Percentiles rank a stretch among this genome's conserved stretches.
phyloP scores from a whole-genome alignment of 2,329 filamentous ascomycete genomes.

The Neobulgaria alba region DNA sequence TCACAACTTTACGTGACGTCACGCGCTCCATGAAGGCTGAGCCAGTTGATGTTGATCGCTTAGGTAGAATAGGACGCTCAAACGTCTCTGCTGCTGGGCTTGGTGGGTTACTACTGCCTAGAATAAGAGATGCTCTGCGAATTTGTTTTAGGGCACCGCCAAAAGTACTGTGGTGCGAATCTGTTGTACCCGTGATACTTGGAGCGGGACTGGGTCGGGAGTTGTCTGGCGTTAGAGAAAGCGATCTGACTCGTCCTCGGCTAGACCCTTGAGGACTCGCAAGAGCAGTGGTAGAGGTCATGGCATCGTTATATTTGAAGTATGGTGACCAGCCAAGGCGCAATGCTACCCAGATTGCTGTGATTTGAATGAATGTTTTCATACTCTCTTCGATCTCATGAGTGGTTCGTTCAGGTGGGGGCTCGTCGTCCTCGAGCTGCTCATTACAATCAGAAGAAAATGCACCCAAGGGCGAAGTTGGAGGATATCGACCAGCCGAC shows the following conservation, averaged over 20 bases:
- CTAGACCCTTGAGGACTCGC: neutral
- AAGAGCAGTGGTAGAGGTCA: constrained; percentile 7
- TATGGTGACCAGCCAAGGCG: constrained; percentile 36
- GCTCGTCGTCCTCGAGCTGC: constrained; percentile 12
- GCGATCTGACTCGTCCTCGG: constrained; percentile 15
- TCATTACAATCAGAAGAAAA: constrained; percentile 8
- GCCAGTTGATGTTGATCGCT: constrained; percentile 38
- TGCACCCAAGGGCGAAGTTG: constrained; percentile 13
- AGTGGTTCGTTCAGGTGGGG: constrained; percentile 27
- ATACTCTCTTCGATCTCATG: constrained; percentile 36
- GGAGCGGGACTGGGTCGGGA: constrained; percentile 9
- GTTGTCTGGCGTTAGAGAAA: constrained; percentile 22
- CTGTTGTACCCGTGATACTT: constrained; percentile 18
- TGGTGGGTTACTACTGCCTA: constrained; percentile 14
- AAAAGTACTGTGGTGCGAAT: constrained; percentile 15
- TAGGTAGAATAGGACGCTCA: constrained; percentile 25
- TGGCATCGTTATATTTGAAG: constrained; percentile 28
- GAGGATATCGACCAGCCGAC: constrained; percentile 39
- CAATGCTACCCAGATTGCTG: constrained; percentile 43
- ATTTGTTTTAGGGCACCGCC: constrained; percentile 16
- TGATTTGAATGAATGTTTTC: constrained; percentile 42
- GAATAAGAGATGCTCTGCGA: constrained; percentile 13
- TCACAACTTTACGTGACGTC: constrained; percentile 18
- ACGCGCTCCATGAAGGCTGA: constrained; percentile 37
- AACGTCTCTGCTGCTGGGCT: constrained; percentile 9